A percentile compares a stretch with the other conserved stretches of the same genome.
phyloP scores from a whole-genome alignment of 176 grass and related monocot genomes.

The Oryza nivara region DNA sequence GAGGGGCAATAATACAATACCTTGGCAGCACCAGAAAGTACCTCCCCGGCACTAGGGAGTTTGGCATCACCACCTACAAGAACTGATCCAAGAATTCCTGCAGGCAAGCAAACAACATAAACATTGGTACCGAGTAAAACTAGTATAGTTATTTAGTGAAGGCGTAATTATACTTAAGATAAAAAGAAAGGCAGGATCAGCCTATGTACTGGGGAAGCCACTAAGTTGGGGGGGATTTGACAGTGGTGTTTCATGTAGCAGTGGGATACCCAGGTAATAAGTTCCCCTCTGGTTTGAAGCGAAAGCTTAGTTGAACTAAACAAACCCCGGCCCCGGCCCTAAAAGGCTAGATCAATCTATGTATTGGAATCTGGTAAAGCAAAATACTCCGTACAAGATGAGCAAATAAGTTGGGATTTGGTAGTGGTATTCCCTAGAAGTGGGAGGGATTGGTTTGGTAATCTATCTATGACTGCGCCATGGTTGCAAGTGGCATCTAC shows the following conservation, averaged over 20 bases:
- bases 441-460: background rate
- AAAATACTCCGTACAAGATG: background rate
- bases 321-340: no score
- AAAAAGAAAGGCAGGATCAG: background rate
- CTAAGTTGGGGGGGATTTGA: background rate
- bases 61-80: slow-evolving; percentile 2
- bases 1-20: slow-evolving; percentile 26
- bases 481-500: background rate
- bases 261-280: background rate
- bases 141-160: no score
- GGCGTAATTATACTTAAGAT: background rate
- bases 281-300: background rate
- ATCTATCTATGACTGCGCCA: no score
- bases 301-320: background rate
- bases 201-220: background rate
- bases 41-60: slow-evolving; percentile 14
- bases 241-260: background rate
- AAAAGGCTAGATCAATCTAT: background rate
- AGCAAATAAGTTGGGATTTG: background rate
- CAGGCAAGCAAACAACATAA: background rate
- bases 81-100: slow-evolving; percentile 45
- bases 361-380: background rate
- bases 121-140: background rate
- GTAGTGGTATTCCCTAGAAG: background rate
- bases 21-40: slow-evolving; percentile 38